Conservation (phyloP, 75 land plant species). For the Picea sitchensis region DNA sequence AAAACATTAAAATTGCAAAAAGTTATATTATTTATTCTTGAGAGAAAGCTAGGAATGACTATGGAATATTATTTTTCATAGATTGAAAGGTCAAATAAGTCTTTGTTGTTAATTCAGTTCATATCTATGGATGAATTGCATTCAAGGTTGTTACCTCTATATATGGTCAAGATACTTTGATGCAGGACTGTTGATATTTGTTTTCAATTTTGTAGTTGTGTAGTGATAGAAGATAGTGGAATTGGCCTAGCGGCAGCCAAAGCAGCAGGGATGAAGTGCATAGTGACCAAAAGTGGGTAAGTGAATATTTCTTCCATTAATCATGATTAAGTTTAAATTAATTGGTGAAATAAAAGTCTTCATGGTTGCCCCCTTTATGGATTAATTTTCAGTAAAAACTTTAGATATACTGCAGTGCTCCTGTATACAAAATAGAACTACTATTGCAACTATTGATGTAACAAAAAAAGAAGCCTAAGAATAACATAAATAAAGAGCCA, state of each 20-base stretch:
- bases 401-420: no score
- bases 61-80: neutral
- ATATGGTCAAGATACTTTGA: neutral
- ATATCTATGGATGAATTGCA: neutral
- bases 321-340: neutral
- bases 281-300: slow-evolving; percentile 95
- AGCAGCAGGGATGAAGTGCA: slow-evolving; percentile 96
- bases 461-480: no score
- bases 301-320: slow-evolving; percentile 10
- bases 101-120: neutral
- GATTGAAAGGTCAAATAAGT: slow-evolving; percentile 12
- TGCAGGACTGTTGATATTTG: slow-evolving; percentile 6
- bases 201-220: slow-evolving; percentile 55
- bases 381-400: neutral
- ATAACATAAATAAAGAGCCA: no score
- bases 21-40: slow-evolving; percentile 5
- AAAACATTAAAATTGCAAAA: neutral
- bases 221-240: slow-evolving; percentile 93
- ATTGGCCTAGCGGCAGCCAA: slow-evolving; percentile 95
- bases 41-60: neutral
- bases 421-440: no score
- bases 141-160: neutral
- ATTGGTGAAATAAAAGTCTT: neutral
- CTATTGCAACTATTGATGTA: no score
- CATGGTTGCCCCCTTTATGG: neutral